Base-by-base conservation (phyloP, 2,329 filamentous ascomycete genomes). In the Gnomoniopsis sp. region DNA sequence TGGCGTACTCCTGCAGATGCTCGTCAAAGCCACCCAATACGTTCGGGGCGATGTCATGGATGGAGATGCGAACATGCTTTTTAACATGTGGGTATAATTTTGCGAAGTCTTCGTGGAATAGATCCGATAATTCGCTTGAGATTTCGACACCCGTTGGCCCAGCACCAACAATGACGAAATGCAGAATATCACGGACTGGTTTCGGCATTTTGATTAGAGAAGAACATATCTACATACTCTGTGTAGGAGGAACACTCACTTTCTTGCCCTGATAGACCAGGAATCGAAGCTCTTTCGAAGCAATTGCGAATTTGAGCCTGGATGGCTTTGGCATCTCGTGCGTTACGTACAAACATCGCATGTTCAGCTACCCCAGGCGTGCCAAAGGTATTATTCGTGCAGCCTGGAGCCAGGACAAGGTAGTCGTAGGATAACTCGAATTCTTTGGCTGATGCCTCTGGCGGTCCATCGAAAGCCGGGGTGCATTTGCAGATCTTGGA, bases 131-230 rank as follows among this genome's bases (percentile, higher is more conserved):
- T 12, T 60, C 58, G 23, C 54, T 60, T 12, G 58, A 58, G 4
- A 60, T 60, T 12, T 58, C 54, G 10, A 60, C 54, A 14, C 58
- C 54, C 2, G 58, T 60, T 7, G 58, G 58, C 3, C 54, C 54
- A 3, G 58, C 58, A n/a, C 58, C 58, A 3, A 60, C 58, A 21
- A 60, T 60, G 10, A 60, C 58, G 10, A 60, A 60, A 21, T 60
- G 58, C 23, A 58, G 43, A 10, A 60, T 60, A 10, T 51, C 46
- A 10, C 58, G 58, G 2, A 57, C 58, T 58, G 17, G 1, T 43
- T 10, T 17, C 34, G 22, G 21, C 21, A 11, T 17, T 6, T 2
- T 11, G 6, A 15, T 3, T 3, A 6, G 44, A 34, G 17, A 48
- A 21, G 11, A 38, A 12, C n/a, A 6, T 12, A 6, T 46, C 6